Conservation (phyloP, 352 stramenopile species). For the Phytophthora pisi region DNA sequence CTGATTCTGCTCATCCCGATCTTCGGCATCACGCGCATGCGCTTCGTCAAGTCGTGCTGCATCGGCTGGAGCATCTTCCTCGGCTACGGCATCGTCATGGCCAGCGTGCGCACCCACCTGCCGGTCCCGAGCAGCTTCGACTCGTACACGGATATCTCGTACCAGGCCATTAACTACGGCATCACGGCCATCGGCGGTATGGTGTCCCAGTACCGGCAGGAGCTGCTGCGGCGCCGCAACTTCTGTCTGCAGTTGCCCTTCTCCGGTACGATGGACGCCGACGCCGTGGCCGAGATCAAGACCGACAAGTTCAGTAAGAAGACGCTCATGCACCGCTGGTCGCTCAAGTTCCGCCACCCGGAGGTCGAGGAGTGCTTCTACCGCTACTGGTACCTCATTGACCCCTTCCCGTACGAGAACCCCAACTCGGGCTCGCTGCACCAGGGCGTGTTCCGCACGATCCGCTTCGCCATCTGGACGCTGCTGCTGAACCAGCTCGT, state of each 20-base stretch:
- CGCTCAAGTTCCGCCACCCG: conserved; percentile 72
- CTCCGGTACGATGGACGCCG: conserved; percentile 70
- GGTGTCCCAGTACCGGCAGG: conserved; percentile 86
- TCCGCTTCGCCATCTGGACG: conserved; percentile 78
- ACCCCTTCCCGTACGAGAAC: conserved; percentile 85
- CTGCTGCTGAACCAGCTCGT: conserved; percentile 76
- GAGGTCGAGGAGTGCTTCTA: conserved; percentile 85
- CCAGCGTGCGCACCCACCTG: conserved; percentile 46
- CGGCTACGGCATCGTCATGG: conserved; percentile 67
- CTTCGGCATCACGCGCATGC: conserved; percentile 86
- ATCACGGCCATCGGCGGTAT: conserved; percentile 81
- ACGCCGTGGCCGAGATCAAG: conserved; percentile 62
- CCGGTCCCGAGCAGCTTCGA: conserved; percentile 53
- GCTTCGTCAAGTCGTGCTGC: conserved; percentile 72
- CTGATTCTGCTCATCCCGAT: conserved; percentile 85
- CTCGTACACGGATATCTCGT: conserved; percentile 77
- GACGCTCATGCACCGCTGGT: conserved; percentile 67
- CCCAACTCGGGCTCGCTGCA: conserved; percentile 79
- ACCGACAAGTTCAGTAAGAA: conserved; percentile 79
- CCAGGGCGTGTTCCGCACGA: conserved; percentile 71
- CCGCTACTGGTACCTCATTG: conserved; percentile 87
- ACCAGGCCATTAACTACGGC: conserved; percentile 85
- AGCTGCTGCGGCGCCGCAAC: conserved; percentile 74
- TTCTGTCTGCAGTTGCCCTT: conserved; percentile 82
- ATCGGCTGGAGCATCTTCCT: conserved; percentile 82